Base-by-base conservation (phyloP, 2,329 filamentous ascomycete species). In the Periconia macrospinosa region DNA sequence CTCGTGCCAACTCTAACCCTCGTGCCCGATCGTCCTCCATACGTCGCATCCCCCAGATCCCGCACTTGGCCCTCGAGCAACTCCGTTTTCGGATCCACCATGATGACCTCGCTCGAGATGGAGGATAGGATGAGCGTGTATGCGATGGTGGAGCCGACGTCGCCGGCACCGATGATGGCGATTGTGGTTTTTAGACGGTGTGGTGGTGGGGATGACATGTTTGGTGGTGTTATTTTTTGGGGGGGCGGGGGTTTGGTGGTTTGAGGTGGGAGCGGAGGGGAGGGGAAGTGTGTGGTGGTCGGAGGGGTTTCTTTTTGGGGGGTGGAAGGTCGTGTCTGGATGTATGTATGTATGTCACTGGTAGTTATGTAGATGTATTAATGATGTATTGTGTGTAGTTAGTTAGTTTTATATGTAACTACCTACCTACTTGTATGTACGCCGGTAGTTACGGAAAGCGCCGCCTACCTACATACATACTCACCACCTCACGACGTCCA, bases 41-140 rank as follows among this genome's bases (percentile, higher is more conserved):
- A 80, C 2, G 79, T 79, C 0, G 76, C 78, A 65, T 84, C 82
- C 19, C 74, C 72, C 14, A 84, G 76, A 64, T 85, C 82, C 47
- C 76, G 73, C 3, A 82, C 79, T 68, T 81, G 80, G 23, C 74
- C 80, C 63, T 80, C 74, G 50, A 80, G 71, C 23, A 78, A 56
- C 3, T 73, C 70, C 30, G 73, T 72, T 55, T 83, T 77, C 23
- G 76, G 74, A 58, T 85, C 82, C 18, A 83, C 78, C 3, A 84
- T 71, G n/a, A 84, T 75, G 11, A 84, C 71, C 56, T 84, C 80
- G 50, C 69, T 72, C 20, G 77, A 78, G 41, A 82, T 70, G n/a
- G 78, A 78, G 53, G 76, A 74, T 7, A 82, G 73, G 52, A 83
- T 77, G 2, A 84, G 74, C 5, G 78, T 78, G 58, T 80, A 80